These are phyloP conservation scores for Leptomonas pyrrhocoris DNA, from an alignment of 208 protist genomes.

Conservation along the genomic window DNA sequence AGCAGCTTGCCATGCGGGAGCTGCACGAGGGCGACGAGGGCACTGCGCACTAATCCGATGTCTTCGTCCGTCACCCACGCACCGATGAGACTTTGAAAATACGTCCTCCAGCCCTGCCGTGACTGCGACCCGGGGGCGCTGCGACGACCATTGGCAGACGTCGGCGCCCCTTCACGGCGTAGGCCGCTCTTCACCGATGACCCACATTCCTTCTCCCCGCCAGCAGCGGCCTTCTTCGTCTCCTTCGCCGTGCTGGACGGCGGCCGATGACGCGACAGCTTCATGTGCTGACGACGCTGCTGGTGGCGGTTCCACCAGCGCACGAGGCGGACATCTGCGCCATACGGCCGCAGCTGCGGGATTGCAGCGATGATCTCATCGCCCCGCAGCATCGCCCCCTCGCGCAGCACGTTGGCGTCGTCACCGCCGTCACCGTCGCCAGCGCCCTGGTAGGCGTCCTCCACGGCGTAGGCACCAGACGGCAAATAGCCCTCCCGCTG, in stretches of 20 bases:
- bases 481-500: constrained; percentile 34
- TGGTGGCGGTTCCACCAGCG: constrained; percentile 61
- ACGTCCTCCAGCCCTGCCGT: constrained; percentile 3
- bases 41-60: constrained; percentile 20
- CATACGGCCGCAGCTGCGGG: constrained; percentile 66
- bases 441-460: constrained; percentile 29
- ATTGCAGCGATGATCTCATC: constrained; percentile 74
- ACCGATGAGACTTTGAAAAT: background rate
- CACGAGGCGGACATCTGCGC: constrained; percentile 60
- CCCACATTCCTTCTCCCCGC: background rate
- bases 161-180: background rate
- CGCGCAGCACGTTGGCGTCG: constrained; percentile 32
- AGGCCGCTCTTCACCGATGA: background rate
- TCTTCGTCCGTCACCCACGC: constrained; percentile 33
- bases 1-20: constrained; percentile 40
- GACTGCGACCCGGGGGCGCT: background rate
- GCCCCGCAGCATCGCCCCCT: constrained; percentile 68
- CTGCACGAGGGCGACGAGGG: constrained; percentile 25
- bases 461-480: constrained; percentile 29
- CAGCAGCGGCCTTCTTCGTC: background rate
- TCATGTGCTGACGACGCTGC: constrained; percentile 34
- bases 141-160: background rate
- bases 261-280: constrained; percentile 13
- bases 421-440: too few species aligned
- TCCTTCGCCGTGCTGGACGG: background rate